phyloP scores from a whole-genome alignment of 805 yeast genomes.

The Candida maltosa region DNA sequence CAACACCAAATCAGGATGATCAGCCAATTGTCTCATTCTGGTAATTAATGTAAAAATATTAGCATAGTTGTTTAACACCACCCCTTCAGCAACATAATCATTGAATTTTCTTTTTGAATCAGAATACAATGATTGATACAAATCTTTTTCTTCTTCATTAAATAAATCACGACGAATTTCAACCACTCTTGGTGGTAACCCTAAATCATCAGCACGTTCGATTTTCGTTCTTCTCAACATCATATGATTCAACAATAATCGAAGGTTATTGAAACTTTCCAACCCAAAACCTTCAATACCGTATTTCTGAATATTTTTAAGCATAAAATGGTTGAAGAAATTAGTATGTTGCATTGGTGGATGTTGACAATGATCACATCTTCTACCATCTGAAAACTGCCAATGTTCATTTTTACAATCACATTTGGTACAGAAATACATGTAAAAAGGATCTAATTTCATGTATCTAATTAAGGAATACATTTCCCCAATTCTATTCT shows the following conservation, averaged over 20 bases:
- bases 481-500: slow-evolving; percentile 93
- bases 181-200: slow-evolving; percentile 93
- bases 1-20: slow-evolving; percentile 94
- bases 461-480: slow-evolving; percentile 87
- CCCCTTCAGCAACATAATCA: slow-evolving; percentile 93
- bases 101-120: slow-evolving; percentile 86
- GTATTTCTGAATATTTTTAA: slow-evolving; percentile 86
- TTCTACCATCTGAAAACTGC: slow-evolving; percentile 79
- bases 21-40: slow-evolving; percentile 96
- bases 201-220: slow-evolving; percentile 96
- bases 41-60: slow-evolving; percentile 94
- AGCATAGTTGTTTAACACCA: slow-evolving; percentile 93
- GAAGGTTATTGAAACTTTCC: slow-evolving; percentile 73
- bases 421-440: slow-evolving; percentile 91
- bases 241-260: slow-evolving; percentile 67
- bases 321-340: slow-evolving; percentile 91
- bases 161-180: slow-evolving; percentile 83
- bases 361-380: slow-evolving; percentile 85
- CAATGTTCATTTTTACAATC: slow-evolving; percentile 80
- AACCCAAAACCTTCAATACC: slow-evolving; percentile 82
- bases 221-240: slow-evolving; percentile 94
- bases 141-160: slow-evolving; percentile 92
- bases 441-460: slow-evolving; percentile 79
- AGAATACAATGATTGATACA: slow-evolving; percentile 82
- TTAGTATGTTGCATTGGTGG: slow-evolving; percentile 93